phyloP scores from a whole-genome alignment of 495 filamentous ascomycete genomes.

The Delitschia confertaspora region DNA sequence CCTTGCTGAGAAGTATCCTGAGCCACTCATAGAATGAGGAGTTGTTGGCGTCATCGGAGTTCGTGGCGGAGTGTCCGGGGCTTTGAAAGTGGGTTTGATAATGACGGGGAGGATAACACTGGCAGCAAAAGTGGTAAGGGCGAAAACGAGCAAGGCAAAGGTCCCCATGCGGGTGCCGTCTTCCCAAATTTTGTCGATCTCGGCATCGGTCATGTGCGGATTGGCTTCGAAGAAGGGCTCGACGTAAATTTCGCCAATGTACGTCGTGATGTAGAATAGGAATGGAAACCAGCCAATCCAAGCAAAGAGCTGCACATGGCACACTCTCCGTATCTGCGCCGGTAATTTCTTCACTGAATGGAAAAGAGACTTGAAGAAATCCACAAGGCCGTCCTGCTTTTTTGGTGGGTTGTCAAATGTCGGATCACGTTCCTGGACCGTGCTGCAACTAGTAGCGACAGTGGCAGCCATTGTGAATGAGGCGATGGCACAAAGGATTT shows the following conservation, averaged over 20 bases:
- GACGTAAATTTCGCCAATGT: constrained; percentile 81
- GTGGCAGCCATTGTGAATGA: constrained; percentile 59
- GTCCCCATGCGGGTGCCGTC: constrained; percentile 72
- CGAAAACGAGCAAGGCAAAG: constrained; percentile 78
- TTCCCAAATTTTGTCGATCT: constrained; percentile 73
- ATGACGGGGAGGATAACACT: constrained; percentile 78
- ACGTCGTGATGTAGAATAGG: constrained; percentile 86
- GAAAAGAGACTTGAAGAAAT: constrained; percentile 72
- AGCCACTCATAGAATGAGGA: constrained; percentile 1
- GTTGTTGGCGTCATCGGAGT: constrained; percentile 23
- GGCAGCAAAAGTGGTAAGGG: constrained; percentile 66
- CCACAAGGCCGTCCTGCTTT: constrained; percentile 48
- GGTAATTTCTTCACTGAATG: constrained; percentile 66
- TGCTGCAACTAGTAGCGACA: constrained; percentile 52
- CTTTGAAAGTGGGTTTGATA: constrained; percentile 63
- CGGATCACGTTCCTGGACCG: constrained; percentile 71
- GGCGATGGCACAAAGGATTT: constrained; percentile 76
- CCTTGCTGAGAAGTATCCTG: background rate
- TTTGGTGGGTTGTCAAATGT: constrained; percentile 54
- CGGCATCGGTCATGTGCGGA: constrained; percentile 61
- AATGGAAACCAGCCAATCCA: constrained; percentile 97
- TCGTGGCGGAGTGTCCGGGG: constrained; percentile 26
- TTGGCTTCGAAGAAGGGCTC: constrained; percentile 68
- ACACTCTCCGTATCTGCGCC: constrained; percentile 70
- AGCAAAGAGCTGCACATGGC: constrained; percentile 76